phyloP scores from a whole-genome alignment of 1,139 yeast species.

The Sugiyamaella novakii region DNA sequence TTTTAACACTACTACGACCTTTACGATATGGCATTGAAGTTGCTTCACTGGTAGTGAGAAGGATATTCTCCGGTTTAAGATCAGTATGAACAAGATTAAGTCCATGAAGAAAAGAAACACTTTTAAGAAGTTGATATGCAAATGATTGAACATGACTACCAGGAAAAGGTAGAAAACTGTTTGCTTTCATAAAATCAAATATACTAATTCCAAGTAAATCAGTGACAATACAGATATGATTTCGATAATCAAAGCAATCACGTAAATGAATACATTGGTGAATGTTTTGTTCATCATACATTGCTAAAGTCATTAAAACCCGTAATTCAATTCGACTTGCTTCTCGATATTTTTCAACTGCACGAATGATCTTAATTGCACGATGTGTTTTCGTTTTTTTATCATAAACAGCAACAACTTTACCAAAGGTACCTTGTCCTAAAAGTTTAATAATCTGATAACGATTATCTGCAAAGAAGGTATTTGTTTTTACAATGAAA shows the following conservation, averaged over 20 bases:
- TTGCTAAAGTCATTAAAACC: slow-evolving; percentile 76
- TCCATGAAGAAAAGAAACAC: slow-evolving; percentile 88
- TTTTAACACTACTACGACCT: slow-evolving; percentile 28
- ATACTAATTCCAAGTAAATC: slow-evolving; percentile 82
- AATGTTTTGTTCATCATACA: slow-evolving; percentile 65
- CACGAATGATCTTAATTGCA: slow-evolving; percentile 83
- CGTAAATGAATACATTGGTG: slow-evolving; percentile 63
- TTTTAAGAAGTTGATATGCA: slow-evolving; percentile 78
- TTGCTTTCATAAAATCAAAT: slow-evolving; percentile 83
- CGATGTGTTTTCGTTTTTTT: slow-evolving; percentile 61
- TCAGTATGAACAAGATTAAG: slow-evolving; percentile 92
- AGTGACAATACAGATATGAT: slow-evolving; percentile 93
- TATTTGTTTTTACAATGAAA: slow-evolving; percentile 40
- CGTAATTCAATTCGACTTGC: slow-evolving; percentile 56
- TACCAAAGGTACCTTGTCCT: slow-evolving; percentile 98
- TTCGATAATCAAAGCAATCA: slow-evolving; percentile 90
- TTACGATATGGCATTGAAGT: slow-evolving; percentile 31
- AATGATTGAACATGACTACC: slow-evolving; percentile 84
- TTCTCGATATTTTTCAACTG: slow-evolving; percentile 50
- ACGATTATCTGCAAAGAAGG: slow-evolving; percentile 47
- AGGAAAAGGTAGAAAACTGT: slow-evolving; percentile 68
- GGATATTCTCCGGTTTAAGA: slow-evolving; percentile 89
- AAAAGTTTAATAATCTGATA: slow-evolving; percentile 50
- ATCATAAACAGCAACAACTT: slow-evolving; percentile 63
- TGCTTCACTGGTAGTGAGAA: slow-evolving; percentile 50